Evolutionary conservation across 2,329 filamentous ascomycete species (phyloP).

Genomic region (Plenodomus lindquistii): DNA sequence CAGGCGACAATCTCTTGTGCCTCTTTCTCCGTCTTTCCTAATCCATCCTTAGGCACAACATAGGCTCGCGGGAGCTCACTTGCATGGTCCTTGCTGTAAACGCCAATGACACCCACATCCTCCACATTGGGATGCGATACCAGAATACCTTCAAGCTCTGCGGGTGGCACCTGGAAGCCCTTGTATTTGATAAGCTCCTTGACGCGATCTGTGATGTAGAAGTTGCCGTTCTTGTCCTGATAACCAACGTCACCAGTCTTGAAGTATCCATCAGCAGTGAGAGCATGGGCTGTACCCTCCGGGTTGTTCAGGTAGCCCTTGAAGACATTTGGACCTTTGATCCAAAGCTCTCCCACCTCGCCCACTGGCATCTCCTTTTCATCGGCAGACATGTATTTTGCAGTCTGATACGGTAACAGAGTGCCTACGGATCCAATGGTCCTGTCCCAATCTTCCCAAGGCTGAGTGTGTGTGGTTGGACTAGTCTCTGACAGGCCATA

Average conservation of each 20-base stretch:
- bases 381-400: slow-evolving; percentile 72
- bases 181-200: slow-evolving; percentile 51
- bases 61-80: slow-evolving; percentile 50
- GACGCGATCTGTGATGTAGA: slow-evolving; percentile 83
- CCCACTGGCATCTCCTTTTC: slow-evolving; percentile 65
- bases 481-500: slow-evolving; percentile 90
- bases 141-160: slow-evolving; percentile 53
- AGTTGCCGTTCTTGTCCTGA: slow-evolving; percentile 75
- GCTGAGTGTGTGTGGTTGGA: slow-evolving; percentile 75
- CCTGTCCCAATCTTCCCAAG: slow-evolving; percentile 74
- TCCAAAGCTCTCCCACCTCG: slow-evolving; percentile 63
- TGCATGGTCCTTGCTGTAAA: slow-evolving; percentile 51
- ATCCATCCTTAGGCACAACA: slow-evolving; percentile 37
- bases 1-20: slow-evolving; percentile 49
- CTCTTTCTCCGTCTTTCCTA: slow-evolving; percentile 35
- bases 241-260: slow-evolving; percentile 87
- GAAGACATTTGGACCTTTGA: slow-evolving; percentile 81
- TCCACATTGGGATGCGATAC: slow-evolving; percentile 47
- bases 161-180: slow-evolving; percentile 54
- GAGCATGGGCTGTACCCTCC: slow-evolving; percentile 69
- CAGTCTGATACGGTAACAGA: slow-evolving; percentile 76
- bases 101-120: slow-evolving; percentile 52
- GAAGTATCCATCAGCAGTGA: slow-evolving; percentile 81
- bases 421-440: slow-evolving; percentile 78
- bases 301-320: slow-evolving; percentile 76